These are phyloP conservation scores for Remersonia thermophila DNA, from an alignment of 2,329 filamentous ascomycete genomes.

Conservation along the genomic window DNA sequence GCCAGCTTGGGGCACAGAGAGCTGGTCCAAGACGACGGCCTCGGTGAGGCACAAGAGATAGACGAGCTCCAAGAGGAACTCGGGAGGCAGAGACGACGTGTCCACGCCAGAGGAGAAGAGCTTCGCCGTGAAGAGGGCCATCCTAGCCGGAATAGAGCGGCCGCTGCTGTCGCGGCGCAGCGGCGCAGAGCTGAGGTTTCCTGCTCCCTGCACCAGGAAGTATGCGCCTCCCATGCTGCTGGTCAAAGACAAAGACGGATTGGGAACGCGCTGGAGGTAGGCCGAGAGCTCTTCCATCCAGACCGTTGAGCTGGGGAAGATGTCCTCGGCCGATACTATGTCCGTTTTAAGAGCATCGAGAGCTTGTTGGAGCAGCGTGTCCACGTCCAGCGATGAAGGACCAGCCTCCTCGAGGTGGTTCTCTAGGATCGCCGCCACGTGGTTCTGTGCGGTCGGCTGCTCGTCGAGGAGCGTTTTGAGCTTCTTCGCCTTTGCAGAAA, in stretches of 20 bases:
- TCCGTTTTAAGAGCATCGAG: slow-evolving; percentile 26
- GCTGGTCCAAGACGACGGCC: slow-evolving; percentile 42
- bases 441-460: slow-evolving; percentile 29
- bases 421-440: slow-evolving; percentile 40
- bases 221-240: slow-evolving; percentile 60
- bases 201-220: slow-evolving; percentile 40
- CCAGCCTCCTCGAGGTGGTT: slow-evolving; percentile 40
- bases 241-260: slow-evolving; percentile 58
- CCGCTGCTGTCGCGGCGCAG: slow-evolving; percentile 51
- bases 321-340: slow-evolving; percentile 24
- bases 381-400: slow-evolving; percentile 27
- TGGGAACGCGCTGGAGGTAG: slow-evolving; percentile 41
- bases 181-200: slow-evolving; percentile 10
- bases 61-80: slow-evolving; percentile 37
- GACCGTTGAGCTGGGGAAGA: slow-evolving; percentile 50
- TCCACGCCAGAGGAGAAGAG: slow-evolving; percentile 37
- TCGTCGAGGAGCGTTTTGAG: slow-evolving; percentile 36
- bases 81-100: slow-evolving; percentile 27
- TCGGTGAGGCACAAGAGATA: slow-evolving; percentile 38
- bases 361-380: slow-evolving; percentile 41
- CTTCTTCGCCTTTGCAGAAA: slow-evolving; percentile 29
- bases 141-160: slow-evolving; percentile 60
- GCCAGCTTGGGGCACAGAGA: slow-evolving; percentile 31
- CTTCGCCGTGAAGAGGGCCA: slow-evolving; percentile 56
- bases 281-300: slow-evolving; percentile 54